phyloP scores from a whole-genome alignment of 352 stramenopile genomes.

The Globisporangium irregulare region DNA sequence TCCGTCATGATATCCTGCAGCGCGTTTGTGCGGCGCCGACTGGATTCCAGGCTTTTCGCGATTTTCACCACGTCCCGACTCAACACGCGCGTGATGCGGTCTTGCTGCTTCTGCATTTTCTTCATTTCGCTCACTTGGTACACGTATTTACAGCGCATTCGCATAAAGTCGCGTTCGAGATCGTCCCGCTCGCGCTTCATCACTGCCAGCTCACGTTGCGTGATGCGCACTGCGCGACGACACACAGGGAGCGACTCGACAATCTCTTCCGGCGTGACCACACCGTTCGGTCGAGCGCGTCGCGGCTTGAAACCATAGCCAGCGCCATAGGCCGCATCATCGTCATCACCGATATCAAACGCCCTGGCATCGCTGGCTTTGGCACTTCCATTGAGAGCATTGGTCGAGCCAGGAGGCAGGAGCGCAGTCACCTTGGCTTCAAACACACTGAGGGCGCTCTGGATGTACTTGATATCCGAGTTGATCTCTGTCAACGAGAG shows the following conservation, averaged over 20 bases:
- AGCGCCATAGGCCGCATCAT: neutral
- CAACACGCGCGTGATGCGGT: constrained; percentile 48
- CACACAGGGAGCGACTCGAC: constrained; percentile 65
- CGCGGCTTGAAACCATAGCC: constrained; percentile 7
- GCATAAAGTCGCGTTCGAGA: constrained; percentile 71
- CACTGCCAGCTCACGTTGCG: constrained; percentile 60
- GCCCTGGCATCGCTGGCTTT: neutral
- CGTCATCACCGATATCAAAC: constrained; percentile 1
- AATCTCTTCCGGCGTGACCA: constrained; percentile 72
- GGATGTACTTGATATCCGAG: constrained; percentile 57
- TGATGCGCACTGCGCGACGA: constrained; percentile 68
- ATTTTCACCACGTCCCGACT: constrained; percentile 42
- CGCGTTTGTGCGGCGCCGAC: constrained; percentile 62
- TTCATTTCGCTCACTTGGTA: constrained; percentile 68
- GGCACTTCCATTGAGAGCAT: neutral
- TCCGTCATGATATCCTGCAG: constrained; percentile 83
- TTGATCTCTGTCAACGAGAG: constrained; percentile 48
- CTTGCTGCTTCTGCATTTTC: constrained; percentile 68
- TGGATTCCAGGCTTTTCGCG: constrained; percentile 61
- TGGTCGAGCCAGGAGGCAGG: constrained; percentile 13
- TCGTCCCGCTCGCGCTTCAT: constrained; percentile 76
- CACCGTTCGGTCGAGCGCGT: constrained; percentile 29
- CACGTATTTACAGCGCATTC: constrained; percentile 56
- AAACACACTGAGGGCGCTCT: constrained; percentile 44
- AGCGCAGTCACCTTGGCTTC: constrained; percentile 30